phyloP scores from a whole-genome alignment of 768 basidiomycete species.

The Russula foetens region DNA sequence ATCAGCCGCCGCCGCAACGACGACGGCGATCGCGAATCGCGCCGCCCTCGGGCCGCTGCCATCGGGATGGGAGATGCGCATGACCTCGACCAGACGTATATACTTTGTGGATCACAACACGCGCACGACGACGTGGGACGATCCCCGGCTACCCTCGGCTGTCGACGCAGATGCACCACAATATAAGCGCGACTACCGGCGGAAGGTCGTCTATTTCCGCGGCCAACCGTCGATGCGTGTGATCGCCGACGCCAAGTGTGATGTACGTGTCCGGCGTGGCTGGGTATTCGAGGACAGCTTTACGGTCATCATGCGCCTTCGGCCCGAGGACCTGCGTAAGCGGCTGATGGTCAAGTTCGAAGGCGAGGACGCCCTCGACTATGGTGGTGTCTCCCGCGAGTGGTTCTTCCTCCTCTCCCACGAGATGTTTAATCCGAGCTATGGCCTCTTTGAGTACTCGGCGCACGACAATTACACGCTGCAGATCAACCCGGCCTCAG shows the following conservation, averaged over 20 bases:
- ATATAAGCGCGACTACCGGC: constrained; percentile 88
- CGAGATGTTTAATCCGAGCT: constrained; percentile 76
- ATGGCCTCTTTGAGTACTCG: constrained; percentile 77
- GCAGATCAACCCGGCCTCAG: constrained; percentile 71
- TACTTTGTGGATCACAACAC: constrained; percentile 94
- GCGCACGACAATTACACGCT: constrained; percentile 75
- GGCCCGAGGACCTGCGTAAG: constrained; percentile 62
- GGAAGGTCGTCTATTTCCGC: constrained; percentile 90
- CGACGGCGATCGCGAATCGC: constrained; percentile 30
- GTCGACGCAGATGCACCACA: constrained; percentile 88
- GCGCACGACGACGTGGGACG: constrained; percentile 88
- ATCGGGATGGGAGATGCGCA: constrained; percentile 91
- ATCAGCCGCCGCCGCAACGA: constrained; percentile 37
- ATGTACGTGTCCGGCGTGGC: constrained; percentile 72
- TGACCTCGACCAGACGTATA: constrained; percentile 75
- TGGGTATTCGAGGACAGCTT: constrained; percentile 86
- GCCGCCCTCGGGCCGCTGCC: constrained; percentile 65
- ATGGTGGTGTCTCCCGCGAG: constrained; percentile 74
- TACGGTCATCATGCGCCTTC: constrained; percentile 73
- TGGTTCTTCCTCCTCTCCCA: constrained; percentile 85
- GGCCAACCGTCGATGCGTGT: constrained; percentile 80
- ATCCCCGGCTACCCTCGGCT: constrained; percentile 76
- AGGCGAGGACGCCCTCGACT: constrained; percentile 73
- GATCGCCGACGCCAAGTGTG: constrained; percentile 67
- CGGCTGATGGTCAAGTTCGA: constrained; percentile 69